A percentile compares a stretch with the other conserved stretches of the same genome.
Conservation (phyloP, 192 early-diverging fungal species). For the Mortierella hygrophila region DNA sequence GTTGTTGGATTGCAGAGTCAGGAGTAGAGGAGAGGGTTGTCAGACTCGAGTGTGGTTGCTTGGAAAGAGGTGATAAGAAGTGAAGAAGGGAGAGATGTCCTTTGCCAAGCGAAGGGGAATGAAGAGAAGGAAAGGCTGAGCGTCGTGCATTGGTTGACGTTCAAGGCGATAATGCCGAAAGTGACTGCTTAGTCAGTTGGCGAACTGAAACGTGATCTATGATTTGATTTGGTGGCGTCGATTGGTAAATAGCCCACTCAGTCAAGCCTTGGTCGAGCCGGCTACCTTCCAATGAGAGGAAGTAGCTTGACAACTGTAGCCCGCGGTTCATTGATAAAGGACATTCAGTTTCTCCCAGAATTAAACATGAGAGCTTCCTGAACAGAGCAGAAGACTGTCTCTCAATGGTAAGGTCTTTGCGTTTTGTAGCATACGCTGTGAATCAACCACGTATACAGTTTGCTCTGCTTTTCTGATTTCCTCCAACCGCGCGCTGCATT, state of each 20-base stretch:
- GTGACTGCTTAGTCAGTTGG: background rate
- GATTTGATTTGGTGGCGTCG: background rate
- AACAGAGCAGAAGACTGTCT: too few relatives aligned
- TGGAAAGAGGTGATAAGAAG: background rate
- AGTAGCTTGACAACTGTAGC: too few relatives aligned
- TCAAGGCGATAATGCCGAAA: background rate
- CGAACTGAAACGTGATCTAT: background rate
- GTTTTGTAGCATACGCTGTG: too few relatives aligned
- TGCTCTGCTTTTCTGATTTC: too few relatives aligned
- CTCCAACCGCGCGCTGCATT: too few relatives aligned
- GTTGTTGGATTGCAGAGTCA: background rate
- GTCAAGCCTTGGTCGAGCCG: background rate
- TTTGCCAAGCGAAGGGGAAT: background rate
- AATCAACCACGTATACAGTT: too few relatives aligned
- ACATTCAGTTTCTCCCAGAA: too few relatives aligned
- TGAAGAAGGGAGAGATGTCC: background rate
- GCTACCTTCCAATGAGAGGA: too few relatives aligned
- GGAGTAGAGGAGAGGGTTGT: background rate
- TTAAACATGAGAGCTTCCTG: too few relatives aligned
- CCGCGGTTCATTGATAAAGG: too few relatives aligned
- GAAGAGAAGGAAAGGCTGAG: background rate
- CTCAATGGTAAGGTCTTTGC: too few relatives aligned
- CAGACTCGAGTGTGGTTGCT: background rate
- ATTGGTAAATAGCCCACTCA: background rate
- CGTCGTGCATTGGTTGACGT: background rate